These are phyloP conservation scores for Pythium sp. DNA, from an alignment of 352 stramenopile genomes.

Conservation along the genomic window DNA sequence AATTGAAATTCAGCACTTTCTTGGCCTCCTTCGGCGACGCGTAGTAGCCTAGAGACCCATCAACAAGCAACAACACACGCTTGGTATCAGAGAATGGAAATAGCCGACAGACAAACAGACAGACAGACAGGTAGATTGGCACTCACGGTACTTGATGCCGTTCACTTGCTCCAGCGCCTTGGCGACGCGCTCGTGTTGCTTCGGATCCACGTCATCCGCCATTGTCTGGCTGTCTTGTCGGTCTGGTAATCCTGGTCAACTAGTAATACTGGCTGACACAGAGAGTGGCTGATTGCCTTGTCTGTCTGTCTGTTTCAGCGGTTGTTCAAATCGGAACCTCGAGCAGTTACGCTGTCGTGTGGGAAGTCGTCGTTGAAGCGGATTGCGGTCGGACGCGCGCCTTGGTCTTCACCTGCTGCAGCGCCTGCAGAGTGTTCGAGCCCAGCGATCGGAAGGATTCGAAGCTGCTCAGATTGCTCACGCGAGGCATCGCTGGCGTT, in stretches of 20 bases:
- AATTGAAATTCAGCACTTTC: conserved; percentile 43
- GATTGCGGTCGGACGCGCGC: conserved; percentile 47
- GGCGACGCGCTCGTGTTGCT: conserved; percentile 58
- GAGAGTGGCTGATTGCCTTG: background rate
- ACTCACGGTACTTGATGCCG: conserved; percentile 47
- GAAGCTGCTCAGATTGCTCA: background rate
- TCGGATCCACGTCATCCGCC: conserved; percentile 17
- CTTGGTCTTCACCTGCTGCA: conserved; percentile 42
- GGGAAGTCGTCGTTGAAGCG: conserved; percentile 10
- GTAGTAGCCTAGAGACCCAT: conserved; percentile 41
- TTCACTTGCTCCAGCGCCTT: conserved; percentile 75
- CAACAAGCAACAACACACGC: background rate
- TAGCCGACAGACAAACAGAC: background rate
- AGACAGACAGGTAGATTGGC: too few species aligned
- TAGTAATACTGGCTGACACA: too few species aligned
- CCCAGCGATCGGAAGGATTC: conserved; percentile 33
- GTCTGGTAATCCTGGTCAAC: background rate
- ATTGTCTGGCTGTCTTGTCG: background rate
- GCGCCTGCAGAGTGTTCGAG: conserved; percentile 32
- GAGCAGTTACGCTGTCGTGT: background rate
- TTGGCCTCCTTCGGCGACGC: conserved; percentile 34
- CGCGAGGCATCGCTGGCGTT: too few species aligned
- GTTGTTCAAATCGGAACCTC: too few species aligned
- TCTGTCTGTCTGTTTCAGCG: background rate
- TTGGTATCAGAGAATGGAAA: background rate